Percentiles rank a stretch among this genome's conserved stretches.
These are phyloP conservation scores for Alternaria viburni DNA, from an alignment of 2,329 filamentous ascomycete genomes.

Conservation along the genomic window DNA sequence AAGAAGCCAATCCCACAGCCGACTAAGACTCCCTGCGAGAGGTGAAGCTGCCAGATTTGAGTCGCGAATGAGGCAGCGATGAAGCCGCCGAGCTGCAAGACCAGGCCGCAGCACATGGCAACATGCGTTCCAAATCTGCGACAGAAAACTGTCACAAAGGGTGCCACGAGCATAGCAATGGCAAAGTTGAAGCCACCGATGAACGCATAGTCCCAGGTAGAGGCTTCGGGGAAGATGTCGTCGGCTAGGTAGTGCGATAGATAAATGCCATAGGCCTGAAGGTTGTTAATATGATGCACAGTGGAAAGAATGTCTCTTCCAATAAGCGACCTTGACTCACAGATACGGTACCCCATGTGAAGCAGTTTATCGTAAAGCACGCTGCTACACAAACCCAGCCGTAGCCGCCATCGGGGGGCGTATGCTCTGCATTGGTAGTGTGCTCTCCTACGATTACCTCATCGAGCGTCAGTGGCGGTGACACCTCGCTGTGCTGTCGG, in stretches of 20 bases:
- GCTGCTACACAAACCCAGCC: slow-evolving; percentile 24
- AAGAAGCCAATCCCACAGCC: slow-evolving; percentile 51
- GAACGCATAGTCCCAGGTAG: slow-evolving; percentile 48
- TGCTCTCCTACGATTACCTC: neutral
- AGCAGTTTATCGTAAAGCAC: slow-evolving; percentile 13
- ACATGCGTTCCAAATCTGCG: slow-evolving; percentile 31
- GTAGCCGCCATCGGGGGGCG: slow-evolving; percentile 23
- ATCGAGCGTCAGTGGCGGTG: neutral
- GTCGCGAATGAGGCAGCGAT: slow-evolving; percentile 49
- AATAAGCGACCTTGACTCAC: slow-evolving; percentile 4
- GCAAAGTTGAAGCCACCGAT: slow-evolving; percentile 51
- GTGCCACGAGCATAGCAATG: slow-evolving; percentile 44
- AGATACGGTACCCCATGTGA: slow-evolving; percentile 27
- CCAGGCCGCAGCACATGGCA: slow-evolving; percentile 42
- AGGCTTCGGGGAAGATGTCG: slow-evolving; percentile 44
- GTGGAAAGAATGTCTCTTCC: neutral
- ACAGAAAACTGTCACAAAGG: slow-evolving; percentile 39
- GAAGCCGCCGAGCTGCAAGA: slow-evolving; percentile 44
- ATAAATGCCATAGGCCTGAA: slow-evolving; percentile 51
- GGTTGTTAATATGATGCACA: neutral
- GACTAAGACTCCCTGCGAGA: slow-evolving; percentile 51
- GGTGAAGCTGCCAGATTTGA: slow-evolving; percentile 50
- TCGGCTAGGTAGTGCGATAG: slow-evolving; percentile 51
- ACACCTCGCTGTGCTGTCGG: neutral
- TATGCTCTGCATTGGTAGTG: neutral